Evolutionary conservation across 139 green algal species (phyloP).

Genomic region (Yamagishiella unicocca): DNA sequence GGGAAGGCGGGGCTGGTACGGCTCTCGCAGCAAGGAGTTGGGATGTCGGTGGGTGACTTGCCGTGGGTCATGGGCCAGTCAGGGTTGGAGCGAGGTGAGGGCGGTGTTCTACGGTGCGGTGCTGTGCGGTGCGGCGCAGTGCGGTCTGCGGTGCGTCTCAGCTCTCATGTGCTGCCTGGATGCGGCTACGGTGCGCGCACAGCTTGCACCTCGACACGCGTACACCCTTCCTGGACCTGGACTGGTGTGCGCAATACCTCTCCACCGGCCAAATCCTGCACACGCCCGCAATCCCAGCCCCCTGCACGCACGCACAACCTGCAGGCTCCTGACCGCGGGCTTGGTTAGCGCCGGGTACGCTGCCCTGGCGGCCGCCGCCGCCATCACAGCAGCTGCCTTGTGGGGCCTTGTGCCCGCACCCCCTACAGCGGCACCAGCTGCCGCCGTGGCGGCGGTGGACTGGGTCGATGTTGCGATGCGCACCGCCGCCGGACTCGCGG

Average conservation of each 20-base stretch:
- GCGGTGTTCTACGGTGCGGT: too few relatives aligned
- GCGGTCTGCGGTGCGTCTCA: neutral
- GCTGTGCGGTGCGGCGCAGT: too few relatives aligned
- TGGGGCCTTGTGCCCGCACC: conserved; percentile 5
- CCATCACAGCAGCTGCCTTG: neutral
- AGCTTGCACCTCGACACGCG: too few relatives aligned
- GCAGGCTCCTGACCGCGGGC: neutral
- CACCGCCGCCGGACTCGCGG: neutral
- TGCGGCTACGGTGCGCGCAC: neutral
- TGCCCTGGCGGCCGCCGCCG: conserved; percentile 7
- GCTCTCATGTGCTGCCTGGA: neutral
- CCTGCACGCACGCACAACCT: neutral
- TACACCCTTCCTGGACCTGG: too few relatives aligned
- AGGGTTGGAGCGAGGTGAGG: too few relatives aligned
- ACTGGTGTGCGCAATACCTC: neutral
- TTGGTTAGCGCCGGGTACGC: neutral
- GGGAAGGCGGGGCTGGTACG: too few relatives aligned
- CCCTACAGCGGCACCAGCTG: neutral
- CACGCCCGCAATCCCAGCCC: too few relatives aligned
- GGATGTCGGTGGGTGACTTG: too few relatives aligned
- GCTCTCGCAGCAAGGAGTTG: too few relatives aligned
- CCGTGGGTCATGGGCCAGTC: too few relatives aligned
- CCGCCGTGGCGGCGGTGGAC: conserved; percentile 9
- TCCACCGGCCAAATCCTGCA: neutral
- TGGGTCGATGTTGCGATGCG: conserved; percentile 27